Percentiles rank a stretch among this genome's conserved stretches.
Conservation (phyloP, 164 flowering plant genomes). For the Protea cynaroides region DNA sequence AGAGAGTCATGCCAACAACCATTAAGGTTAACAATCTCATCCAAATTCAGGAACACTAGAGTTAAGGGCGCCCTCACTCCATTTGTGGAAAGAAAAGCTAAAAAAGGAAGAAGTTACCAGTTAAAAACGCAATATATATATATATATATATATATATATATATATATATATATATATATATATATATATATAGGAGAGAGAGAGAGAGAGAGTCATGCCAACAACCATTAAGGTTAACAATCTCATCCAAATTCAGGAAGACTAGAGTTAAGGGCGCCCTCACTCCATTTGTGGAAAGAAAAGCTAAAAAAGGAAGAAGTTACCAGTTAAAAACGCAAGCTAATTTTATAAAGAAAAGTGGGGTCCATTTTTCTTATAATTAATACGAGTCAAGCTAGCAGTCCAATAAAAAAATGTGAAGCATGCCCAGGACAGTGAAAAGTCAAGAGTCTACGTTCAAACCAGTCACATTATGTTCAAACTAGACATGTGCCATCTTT, state of each 20-base stretch:
- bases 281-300: not conserved
- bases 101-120: not conserved
- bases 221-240: no score
- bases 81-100: not conserved
- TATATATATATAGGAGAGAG: no score
- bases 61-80: not conserved
- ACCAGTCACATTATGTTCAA: no score
- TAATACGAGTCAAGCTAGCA: no score
- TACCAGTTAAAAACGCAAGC: not conserved
- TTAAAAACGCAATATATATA: not conserved
- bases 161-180: no score
- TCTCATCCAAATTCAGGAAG: not conserved
- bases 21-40: no score
- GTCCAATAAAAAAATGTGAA: slow-evolving; percentile 1
- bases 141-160: no score
- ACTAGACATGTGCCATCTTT: not conserved
- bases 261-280: slow-evolving; percentile 2
- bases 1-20: no score
- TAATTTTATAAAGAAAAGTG: no score
- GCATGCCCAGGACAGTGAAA: not conserved
- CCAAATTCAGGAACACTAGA: not conserved
- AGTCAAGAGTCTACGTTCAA: slow-evolving; percentile 6
- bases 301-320: not conserved
- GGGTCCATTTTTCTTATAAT: no score
- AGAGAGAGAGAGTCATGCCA: no score